Conservation (phyloP, 768 basidiomycete species). For the Ephemerocybe angulata region DNA sequence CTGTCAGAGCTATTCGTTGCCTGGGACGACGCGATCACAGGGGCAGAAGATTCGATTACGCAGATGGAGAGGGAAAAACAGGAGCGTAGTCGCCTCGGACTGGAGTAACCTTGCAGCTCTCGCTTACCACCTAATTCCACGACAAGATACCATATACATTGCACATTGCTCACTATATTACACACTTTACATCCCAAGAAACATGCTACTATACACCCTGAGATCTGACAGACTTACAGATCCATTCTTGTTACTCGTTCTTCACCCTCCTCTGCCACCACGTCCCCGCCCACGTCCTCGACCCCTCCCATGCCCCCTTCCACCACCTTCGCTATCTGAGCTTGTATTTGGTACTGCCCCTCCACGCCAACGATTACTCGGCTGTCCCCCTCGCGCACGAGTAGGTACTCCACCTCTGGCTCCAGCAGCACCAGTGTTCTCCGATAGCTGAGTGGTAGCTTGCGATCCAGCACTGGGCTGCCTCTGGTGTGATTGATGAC, state of each 20-base stretch:
- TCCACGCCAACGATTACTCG: too few species aligned
- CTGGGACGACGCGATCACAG: conserved; percentile 77
- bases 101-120: too few species aligned
- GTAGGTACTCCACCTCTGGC: too few species aligned
- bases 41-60: conserved; percentile 56
- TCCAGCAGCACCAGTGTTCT: too few species aligned
- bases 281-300: conserved; percentile 14
- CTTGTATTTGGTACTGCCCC: conserved; percentile 4
- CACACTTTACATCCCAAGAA: neutral
- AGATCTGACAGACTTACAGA: neutral
- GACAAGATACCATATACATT: too few species aligned
- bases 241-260: conserved; percentile 1
- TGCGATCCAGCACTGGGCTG: neutral
- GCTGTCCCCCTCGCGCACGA: too few species aligned
- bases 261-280: conserved; percentile 4
- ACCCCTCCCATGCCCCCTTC: neutral
- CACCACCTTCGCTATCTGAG: neutral
- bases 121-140: conserved; percentile 17
- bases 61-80: conserved; percentile 58
- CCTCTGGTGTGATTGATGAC: conserved; percentile 9
- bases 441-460: conserved; percentile 10
- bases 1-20: conserved; percentile 81
- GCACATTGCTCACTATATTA: too few species aligned
- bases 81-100: conserved; percentile 60
- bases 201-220: neutral